These are phyloP conservation scores for Citrus reticulata DNA, from an alignment of 345 rosid genomes.

Conservation along the genomic window DNA sequence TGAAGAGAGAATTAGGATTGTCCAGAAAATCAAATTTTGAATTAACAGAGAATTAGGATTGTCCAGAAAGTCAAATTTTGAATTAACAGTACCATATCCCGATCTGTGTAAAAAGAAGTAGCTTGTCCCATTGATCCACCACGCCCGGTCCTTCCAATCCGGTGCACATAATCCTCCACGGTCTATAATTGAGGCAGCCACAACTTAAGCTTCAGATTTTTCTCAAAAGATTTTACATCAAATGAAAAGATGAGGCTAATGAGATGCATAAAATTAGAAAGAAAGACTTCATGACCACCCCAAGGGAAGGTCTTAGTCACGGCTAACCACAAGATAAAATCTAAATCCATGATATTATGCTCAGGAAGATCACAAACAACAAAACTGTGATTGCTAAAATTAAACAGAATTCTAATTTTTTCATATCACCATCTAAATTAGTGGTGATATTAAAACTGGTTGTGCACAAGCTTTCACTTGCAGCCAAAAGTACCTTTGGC, in stretches of 20 bases:
- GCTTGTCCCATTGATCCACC: constrained; percentile 43
- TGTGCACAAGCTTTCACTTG: constrained; percentile 2
- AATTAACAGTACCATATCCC: constrained; percentile 28
- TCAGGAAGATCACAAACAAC: constrained; percentile 5
- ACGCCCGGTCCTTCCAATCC: constrained; percentile 44
- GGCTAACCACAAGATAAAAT: constrained; percentile 3
- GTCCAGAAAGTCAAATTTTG: neutral
- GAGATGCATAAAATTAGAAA: constrained; percentile 8
- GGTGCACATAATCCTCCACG: constrained; percentile 40
- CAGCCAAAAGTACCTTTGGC: constrained; percentile 34
- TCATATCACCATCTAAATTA: neutral
- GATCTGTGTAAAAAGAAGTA: constrained; percentile 37
- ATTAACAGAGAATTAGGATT: neutral
- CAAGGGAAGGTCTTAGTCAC: neutral
- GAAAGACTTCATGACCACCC: constrained; percentile 8
- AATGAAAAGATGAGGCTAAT: constrained; percentile 14
- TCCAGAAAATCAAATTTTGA: neutral
- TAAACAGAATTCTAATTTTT: neutral
- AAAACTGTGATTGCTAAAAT: neutral
- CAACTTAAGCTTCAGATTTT: constrained; percentile 32
- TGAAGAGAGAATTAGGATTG: neutral
- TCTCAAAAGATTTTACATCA: constrained; percentile 16
- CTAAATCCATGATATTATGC: neutral
- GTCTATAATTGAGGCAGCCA: constrained; percentile 33
- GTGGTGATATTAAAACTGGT: neutral